Conservation (phyloP, 2,329 filamentous ascomycete genomes). For the Sarocladium strictum region DNA sequence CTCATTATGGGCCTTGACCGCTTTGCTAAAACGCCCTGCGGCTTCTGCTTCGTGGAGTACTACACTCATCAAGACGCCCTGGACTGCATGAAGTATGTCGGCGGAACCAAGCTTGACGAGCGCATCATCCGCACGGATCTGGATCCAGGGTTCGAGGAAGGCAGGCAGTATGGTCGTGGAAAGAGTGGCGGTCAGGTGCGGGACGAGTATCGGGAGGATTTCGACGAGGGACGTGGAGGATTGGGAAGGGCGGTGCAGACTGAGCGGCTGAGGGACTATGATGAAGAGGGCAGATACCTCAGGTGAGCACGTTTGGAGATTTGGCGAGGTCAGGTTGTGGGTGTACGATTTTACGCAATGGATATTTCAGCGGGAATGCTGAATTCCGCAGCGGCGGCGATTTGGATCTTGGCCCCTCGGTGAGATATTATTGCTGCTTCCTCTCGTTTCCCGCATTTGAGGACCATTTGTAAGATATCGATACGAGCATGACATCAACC, state of each 20-base stretch:
- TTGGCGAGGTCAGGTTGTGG: not conserved
- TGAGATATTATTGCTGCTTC: no score
- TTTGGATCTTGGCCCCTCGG: no score
- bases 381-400: no score
- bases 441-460: no score
- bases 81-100: constrained; percentile 98
- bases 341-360: not conserved
- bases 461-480: no score
- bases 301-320: not conserved
- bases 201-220: constrained; percentile 97
- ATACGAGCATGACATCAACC: no score
- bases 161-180: constrained; percentile 89
- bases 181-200: constrained; percentile 95
- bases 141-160: constrained; percentile 93
- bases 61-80: constrained; percentile 96
- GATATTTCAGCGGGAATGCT: not conserved
- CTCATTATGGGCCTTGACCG: constrained; percentile 96
- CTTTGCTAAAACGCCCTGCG: constrained; percentile 95
- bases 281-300: constrained; percentile 29
- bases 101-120: constrained; percentile 96
- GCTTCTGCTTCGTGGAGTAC: constrained; percentile 99
- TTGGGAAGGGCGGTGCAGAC: constrained; percentile 69
- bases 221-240: constrained; percentile 88
- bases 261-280: constrained; percentile 38
- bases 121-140: constrained; percentile 92